Evolutionary conservation across 768 basidiomycete species (phyloP).

Genomic region (Collybiopsis luxurians): DNA sequence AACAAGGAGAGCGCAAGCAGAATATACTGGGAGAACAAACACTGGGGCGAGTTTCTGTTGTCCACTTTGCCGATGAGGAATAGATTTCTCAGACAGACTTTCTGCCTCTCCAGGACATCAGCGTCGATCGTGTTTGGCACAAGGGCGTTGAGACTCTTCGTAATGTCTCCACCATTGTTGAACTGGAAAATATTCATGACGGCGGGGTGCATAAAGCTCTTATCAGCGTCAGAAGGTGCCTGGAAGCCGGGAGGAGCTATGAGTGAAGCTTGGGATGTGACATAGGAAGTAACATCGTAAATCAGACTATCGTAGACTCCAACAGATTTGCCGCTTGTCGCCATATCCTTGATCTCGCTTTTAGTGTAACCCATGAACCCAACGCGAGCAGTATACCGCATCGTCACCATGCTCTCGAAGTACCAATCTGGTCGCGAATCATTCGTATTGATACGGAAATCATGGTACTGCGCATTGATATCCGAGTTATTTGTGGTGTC

Average conservation of each 20-base stretch:
- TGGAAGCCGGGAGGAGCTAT: conserved; percentile 44
- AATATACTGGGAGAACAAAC: conserved; percentile 88
- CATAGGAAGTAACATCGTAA: conserved; percentile 85
- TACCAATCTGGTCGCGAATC: conserved; percentile 99
- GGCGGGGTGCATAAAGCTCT: conserved; percentile 67
- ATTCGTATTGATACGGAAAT: conserved; percentile 86
- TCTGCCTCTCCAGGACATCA: conserved; percentile 65
- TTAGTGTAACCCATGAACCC: conserved; percentile 88
- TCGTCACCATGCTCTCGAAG: conserved; percentile 87
- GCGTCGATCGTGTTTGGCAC: conserved; percentile 43
- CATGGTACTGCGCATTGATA: conserved; percentile 82
- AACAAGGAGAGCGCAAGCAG: conserved; percentile 83
- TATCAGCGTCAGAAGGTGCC: conserved; percentile 37
- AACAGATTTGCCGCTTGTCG: conserved; percentile 57
- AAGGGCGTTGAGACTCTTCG: conserved; percentile 65
- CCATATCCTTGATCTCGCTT: conserved; percentile 70
- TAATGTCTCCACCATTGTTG: conserved; percentile 76
- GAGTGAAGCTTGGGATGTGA: conserved; percentile 63
- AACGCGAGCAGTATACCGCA: conserved; percentile 86
- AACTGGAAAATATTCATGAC: conserved; percentile 77
- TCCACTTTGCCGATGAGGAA: conserved; percentile 92
- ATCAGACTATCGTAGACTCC: conserved; percentile 87
- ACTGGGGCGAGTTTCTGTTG: conserved; percentile 88
- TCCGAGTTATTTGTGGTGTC: conserved; percentile 77
- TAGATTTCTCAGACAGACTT: conserved; percentile 87